Conservation (phyloP, 2,329 filamentous ascomycete genomes). For the Diaporthe sp. region DNA sequence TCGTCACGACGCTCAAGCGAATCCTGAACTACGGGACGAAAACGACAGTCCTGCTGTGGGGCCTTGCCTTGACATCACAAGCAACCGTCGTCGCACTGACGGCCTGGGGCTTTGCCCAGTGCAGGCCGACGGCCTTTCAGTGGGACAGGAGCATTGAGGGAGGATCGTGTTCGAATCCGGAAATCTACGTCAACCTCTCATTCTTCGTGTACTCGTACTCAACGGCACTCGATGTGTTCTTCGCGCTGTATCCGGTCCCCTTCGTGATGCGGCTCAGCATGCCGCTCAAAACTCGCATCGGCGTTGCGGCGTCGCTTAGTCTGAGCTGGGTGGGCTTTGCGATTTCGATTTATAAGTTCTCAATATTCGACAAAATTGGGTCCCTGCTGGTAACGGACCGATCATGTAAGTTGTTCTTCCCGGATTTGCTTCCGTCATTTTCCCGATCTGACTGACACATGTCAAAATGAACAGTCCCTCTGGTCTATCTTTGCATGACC, state of each 20-base stretch:
- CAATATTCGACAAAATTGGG: conserved; percentile 46
- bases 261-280: conserved; percentile 51
- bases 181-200: conserved; percentile 45
- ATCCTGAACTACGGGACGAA: conserved; percentile 49
- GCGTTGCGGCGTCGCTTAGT: conserved; percentile 46
- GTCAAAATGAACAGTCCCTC: conserved; percentile 37
- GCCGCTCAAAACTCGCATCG: conserved; percentile 46
- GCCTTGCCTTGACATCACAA: conserved; percentile 49
- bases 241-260: conserved; percentile 50
- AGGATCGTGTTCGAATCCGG: conserved; percentile 45
- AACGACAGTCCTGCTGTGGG: conserved; percentile 49
- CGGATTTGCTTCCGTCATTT: conserved; percentile 44
- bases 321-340: conserved; percentile 47
- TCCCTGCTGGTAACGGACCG: conserved; percentile 45
- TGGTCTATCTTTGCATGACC: conserved; percentile 48
- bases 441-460: conserved; percentile 43
- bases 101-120: conserved; percentile 51
- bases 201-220: conserved; percentile 50
- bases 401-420: conserved; percentile 46
- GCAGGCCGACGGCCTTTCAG: conserved; percentile 46
- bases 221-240: conserved; percentile 50
- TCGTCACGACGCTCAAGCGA: conserved; percentile 50
- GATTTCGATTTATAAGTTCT: conserved; percentile 48
- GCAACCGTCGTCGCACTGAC: conserved; percentile 48
- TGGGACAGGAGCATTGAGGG: conserved; percentile 47